phyloP scores from a whole-genome alignment of 768 basidiomycete species.

The Lactifluus pinguis region DNA sequence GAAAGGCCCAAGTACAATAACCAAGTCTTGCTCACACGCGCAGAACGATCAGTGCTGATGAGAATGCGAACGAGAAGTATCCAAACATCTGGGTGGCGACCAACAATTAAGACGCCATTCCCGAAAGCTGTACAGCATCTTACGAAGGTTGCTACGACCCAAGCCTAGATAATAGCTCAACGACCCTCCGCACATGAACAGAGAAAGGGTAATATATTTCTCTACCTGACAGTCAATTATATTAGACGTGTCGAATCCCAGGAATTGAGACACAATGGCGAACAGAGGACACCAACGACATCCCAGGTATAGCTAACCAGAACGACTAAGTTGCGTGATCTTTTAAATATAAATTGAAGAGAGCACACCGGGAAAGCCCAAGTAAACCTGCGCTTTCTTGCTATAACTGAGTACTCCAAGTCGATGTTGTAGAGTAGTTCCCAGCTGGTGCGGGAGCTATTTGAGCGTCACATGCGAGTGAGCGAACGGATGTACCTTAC shows the following conservation, averaged over 20 bases:
- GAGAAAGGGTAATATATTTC: neutral
- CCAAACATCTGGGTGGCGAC: neutral
- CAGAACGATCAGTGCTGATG: conserved; percentile 10
- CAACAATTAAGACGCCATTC: neutral
- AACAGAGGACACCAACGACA: conserved; percentile 8
- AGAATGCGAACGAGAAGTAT: conserved; percentile 6
- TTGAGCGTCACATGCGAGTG: neutral
- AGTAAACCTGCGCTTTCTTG: conserved; percentile 4
- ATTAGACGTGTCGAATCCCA: neutral
- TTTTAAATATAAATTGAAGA: neutral
- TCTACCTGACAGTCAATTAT: conserved; percentile 6
- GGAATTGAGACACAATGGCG: neutral
- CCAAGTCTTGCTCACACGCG: conserved; percentile 2
- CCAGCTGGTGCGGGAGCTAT: neutral
- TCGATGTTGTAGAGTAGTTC: conserved; percentile 5
- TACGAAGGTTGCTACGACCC: conserved; percentile 7
- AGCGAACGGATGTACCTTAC: neutral
- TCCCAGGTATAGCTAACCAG: conserved; percentile 6
- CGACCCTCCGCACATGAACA: neutral
- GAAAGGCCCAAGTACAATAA: neutral
- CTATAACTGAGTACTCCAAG: conserved; percentile 7
- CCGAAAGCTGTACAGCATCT: neutral
- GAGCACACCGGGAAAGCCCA: conserved; percentile 11
- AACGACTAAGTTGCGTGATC: neutral
- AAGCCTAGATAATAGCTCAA: neutral